Conservation (phyloP, 2,329 filamentous ascomycete genomes). For the Colletotrichum gigasporum region DNA sequence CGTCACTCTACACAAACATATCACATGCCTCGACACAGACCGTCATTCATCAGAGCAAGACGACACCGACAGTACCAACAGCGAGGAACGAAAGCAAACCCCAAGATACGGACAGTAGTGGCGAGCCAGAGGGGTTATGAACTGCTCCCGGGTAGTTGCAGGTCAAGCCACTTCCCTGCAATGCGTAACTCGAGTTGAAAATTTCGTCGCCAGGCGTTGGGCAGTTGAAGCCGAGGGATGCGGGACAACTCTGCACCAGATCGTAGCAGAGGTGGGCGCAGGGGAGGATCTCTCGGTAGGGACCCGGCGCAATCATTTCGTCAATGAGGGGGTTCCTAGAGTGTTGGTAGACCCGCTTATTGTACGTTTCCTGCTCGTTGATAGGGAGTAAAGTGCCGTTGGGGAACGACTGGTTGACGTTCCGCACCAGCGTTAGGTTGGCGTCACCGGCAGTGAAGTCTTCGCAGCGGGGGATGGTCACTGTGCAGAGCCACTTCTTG, state of each 20-base stretch:
- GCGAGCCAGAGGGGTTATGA: slow-evolving; percentile 54
- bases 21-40: background rate
- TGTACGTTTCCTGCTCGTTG: slow-evolving; percentile 40
- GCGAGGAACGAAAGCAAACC: slow-evolving; percentile 23
- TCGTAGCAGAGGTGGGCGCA: slow-evolving; percentile 90
- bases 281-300: slow-evolving; percentile 92
- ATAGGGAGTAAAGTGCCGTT: slow-evolving; percentile 68
- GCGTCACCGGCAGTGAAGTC: slow-evolving; percentile 72
- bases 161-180: slow-evolving; percentile 40
- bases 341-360: slow-evolving; percentile 54
- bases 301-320: slow-evolving; percentile 76
- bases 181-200: slow-evolving; percentile 58
- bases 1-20: slow-evolving; percentile 17
- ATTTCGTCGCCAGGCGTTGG: slow-evolving; percentile 55
- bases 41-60: background rate
- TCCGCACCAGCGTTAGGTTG: slow-evolving; percentile 63
- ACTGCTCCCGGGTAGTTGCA: slow-evolving; percentile 72
- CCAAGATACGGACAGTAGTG: slow-evolving; percentile 36
- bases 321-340: slow-evolving; percentile 82
- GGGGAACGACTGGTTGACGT: slow-evolving; percentile 75
- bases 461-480: slow-evolving; percentile 90
- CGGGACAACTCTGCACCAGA: slow-evolving; percentile 85
- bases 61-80: slow-evolving; percentile 5
- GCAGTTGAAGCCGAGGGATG: slow-evolving; percentile 79
- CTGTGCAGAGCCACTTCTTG: slow-evolving; percentile 94